phyloP scores from a whole-genome alignment of 1,284 basidiomycete species.

The Irpex lacteus region DNA sequence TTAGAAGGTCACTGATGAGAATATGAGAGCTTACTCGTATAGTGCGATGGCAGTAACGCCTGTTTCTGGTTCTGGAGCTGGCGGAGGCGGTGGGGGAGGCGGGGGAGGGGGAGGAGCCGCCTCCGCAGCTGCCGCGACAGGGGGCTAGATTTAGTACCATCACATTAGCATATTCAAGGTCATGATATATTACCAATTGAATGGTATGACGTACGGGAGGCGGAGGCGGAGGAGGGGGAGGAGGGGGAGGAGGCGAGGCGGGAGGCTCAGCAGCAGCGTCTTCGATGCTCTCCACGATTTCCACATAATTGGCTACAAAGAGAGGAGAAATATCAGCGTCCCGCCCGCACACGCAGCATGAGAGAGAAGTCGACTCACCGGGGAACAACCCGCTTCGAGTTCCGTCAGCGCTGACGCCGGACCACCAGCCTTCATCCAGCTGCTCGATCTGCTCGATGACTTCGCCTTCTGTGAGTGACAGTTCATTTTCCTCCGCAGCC shows the following conservation, averaged over 20 bases:
- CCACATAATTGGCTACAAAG: slow-evolving; percentile 74
- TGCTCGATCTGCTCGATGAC: slow-evolving; percentile 80
- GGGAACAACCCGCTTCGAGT: slow-evolving; percentile 73
- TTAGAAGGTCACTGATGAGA: too few relatives aligned
- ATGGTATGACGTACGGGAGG: slow-evolving; percentile 35
- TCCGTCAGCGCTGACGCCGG: slow-evolving; percentile 64
- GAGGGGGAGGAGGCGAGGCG: slow-evolving; percentile 25
- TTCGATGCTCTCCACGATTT: slow-evolving; percentile 49
- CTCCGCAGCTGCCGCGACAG: slow-evolving; percentile 33
- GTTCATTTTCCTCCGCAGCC: slow-evolving; percentile 84
- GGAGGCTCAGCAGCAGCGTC: slow-evolving; percentile 39
- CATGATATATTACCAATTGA: background rate
- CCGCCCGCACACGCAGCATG: background rate
- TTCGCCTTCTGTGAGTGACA: slow-evolving; percentile 79
- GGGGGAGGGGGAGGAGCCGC: slow-evolving; percentile 36
- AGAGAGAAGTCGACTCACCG: slow-evolving; percentile 38
- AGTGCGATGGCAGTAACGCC: slow-evolving; percentile 67
- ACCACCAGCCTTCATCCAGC: slow-evolving; percentile 88
- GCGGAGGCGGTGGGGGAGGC: slow-evolving; percentile 29
- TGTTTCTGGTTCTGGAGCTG: slow-evolving; percentile 34
- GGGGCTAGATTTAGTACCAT: slow-evolving; percentile 20
- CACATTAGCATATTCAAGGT: background rate
- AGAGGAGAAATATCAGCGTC: background rate
- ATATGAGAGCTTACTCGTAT: slow-evolving; percentile 62
- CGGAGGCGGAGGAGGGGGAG: slow-evolving; percentile 36